Evolutionary conservation across 2,329 filamentous ascomycete species (phyloP).

Genomic region (Orbilia brochopaga): DNA sequence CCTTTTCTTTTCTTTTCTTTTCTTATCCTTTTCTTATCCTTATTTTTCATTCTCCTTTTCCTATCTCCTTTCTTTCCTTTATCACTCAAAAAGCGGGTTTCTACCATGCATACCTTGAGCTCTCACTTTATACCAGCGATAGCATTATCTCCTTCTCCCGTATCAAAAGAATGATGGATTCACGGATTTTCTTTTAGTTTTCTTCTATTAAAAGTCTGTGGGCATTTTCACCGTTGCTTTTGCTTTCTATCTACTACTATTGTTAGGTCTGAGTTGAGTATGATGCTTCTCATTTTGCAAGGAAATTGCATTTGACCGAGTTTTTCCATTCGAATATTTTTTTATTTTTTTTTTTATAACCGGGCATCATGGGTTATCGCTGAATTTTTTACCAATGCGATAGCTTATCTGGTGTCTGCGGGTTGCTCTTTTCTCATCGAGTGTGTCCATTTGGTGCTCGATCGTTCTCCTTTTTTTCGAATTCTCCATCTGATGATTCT

Average conservation of each 20-base stretch:
- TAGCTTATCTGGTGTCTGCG: slow-evolving; percentile 16
- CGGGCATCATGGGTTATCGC: slow-evolving; percentile 9
- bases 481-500: slow-evolving; percentile 2
- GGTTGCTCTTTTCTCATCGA: slow-evolving; percentile 13
- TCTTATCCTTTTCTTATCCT: slow-evolving; percentile 5
- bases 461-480: background rate
- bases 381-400: slow-evolving; percentile 29
- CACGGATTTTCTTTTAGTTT: background rate
- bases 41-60: slow-evolving; percentile 4
- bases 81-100: background rate
- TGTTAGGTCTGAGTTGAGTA: background rate
- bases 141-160: background rate
- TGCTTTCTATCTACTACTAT: background rate
- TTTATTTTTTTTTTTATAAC: slow-evolving; percentile 1
- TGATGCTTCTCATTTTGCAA: background rate
- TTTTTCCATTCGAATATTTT: too few relatives aligned
- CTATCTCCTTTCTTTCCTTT: slow-evolving; percentile 4
- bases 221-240: slow-evolving; percentile 22
- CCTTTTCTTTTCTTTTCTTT: slow-evolving; percentile 6
- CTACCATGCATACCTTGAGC: background rate
- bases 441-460: background rate
- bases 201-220: slow-evolving; percentile 34
- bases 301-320: background rate
- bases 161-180: background rate
- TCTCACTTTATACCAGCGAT: slow-evolving; percentile 3